Percentiles rank a stretch among this genome's conserved stretches.
Evolutionary conservation across 2,329 filamentous ascomycete genomes (phyloP).

Genomic region (Aspergillus jensenii): DNA sequence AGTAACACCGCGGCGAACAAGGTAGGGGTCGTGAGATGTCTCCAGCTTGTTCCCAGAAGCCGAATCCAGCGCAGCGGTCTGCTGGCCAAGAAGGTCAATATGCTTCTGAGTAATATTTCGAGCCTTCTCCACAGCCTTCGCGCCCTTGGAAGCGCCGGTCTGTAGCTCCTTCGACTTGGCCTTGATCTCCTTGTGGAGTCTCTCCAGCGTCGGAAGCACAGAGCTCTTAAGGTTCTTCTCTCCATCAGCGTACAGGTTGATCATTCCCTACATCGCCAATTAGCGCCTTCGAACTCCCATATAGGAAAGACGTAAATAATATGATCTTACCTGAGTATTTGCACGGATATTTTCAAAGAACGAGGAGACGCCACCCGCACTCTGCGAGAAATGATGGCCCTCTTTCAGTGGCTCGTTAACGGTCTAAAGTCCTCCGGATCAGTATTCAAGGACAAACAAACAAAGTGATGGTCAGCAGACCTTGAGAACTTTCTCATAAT

Average conservation of each 20-base stretch:
- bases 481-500: constrained; percentile 94
- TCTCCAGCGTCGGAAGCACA: constrained; percentile 83
- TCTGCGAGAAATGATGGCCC: constrained; percentile 89
- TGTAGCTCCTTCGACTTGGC: constrained; percentile 88
- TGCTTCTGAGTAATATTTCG: constrained; percentile 87
- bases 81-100: constrained; percentile 87
- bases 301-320: too few species aligned
- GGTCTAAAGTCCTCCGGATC: constrained; percentile 52
- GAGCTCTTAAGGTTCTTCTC: constrained; percentile 85
- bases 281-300: neutral
- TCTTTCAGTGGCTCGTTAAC: constrained; percentile 84
- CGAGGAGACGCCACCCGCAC: constrained; percentile 79
- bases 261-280: constrained; percentile 61
- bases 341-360: constrained; percentile 92
- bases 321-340: constrained; percentile 70
- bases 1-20: constrained; percentile 76
- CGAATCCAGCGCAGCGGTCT: constrained; percentile 77
- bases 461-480: constrained; percentile 36
- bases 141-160: constrained; percentile 75
- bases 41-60: constrained; percentile 66
- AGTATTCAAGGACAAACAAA: constrained; percentile 1
- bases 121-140: constrained; percentile 89
- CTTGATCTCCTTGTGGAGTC: constrained; percentile 95
- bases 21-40: constrained; percentile 79
- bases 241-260: constrained; percentile 86